phyloP scores from a whole-genome alignment of 305 asterid species.

The Stenogyne calaminthoides region DNA sequence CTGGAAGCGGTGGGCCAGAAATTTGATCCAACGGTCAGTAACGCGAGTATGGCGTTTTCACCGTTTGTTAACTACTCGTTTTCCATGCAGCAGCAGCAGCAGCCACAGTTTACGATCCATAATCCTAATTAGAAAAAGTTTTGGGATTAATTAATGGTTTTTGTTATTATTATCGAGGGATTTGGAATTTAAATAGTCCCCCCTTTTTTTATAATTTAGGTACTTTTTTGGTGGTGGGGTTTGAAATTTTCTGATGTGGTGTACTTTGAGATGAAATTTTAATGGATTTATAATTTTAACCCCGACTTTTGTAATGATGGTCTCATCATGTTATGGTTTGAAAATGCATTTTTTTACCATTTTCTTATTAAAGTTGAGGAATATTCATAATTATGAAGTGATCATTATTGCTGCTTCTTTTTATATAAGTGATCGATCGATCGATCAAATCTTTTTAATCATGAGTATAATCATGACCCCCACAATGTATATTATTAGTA shows the following conservation, averaged over 20 bases:
- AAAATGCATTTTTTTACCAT: conserved; percentile 8
- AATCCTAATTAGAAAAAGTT: conserved; percentile 43
- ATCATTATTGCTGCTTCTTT: conserved; percentile 38
- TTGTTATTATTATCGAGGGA: neutral
- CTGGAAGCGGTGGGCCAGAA: conserved; percentile 66
- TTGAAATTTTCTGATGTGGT: conserved; percentile 4
- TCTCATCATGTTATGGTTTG: conserved; percentile 37
- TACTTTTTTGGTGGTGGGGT: neutral
- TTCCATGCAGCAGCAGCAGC: conserved; percentile 54
- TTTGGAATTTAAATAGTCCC: neutral
- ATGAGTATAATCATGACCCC: conserved; percentile 57
- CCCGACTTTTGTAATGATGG: conserved; percentile 37
- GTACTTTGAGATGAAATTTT: conserved; percentile 23
- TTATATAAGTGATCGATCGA: neutral
- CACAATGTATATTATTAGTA: conserved; percentile 20
- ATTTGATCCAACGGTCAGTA: conserved; percentile 30
- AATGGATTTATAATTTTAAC: conserved; percentile 16
- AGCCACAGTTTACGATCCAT: conserved; percentile 51
- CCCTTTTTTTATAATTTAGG: neutral
- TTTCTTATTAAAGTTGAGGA: conserved; percentile 25
- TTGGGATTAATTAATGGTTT: conserved; percentile 8
- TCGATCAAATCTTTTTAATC: conserved; percentile 32
- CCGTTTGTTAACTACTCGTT: conserved; percentile 48
- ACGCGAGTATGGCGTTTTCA: conserved; percentile 32
- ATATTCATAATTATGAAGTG: conserved; percentile 35